A percentile compares a stretch with the other conserved stretches of the same genome.
phyloP scores from a whole-genome alignment of 768 basidiomycete genomes.

The Boletus sp. region DNA sequence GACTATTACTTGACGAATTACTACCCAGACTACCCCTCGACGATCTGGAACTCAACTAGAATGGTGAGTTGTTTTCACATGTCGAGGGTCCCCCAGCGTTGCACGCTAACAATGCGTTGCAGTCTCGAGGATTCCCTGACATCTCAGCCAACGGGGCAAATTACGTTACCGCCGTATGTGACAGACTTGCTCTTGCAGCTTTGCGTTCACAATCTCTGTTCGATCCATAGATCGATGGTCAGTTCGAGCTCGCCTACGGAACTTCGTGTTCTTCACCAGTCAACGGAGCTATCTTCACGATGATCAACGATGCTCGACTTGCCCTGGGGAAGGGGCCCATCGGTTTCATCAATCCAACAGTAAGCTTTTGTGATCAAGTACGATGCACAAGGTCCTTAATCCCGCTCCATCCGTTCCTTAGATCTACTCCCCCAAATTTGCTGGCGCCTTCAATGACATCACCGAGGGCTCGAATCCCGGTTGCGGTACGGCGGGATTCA shows the following conservation, averaged over 20 bases:
- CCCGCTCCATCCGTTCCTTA: slow-evolving; percentile 10
- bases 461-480: slow-evolving; percentile 44
- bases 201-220: background rate
- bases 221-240: slow-evolving; percentile 22
- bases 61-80: slow-evolving; percentile 8
- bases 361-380: slow-evolving; percentile 14
- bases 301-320: slow-evolving; percentile 40
- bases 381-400: background rate
- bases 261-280: slow-evolving; percentile 36
- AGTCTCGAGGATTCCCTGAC: slow-evolving; percentile 39
- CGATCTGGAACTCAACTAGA: slow-evolving; percentile 32
- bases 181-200: background rate
- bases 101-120: slow-evolving; percentile 13
- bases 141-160: slow-evolving; percentile 38
- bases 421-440: slow-evolving; percentile 45
- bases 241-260: slow-evolving; percentile 26
- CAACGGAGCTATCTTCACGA: slow-evolving; percentile 33
- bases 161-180: slow-evolving; percentile 22
- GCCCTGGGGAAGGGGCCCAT: slow-evolving; percentile 32
- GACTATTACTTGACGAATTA: slow-evolving; percentile 31
- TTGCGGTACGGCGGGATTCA: slow-evolving; percentile 42
- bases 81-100: background rate
- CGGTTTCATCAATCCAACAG: slow-evolving; percentile 46
- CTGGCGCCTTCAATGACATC: slow-evolving; percentile 48
- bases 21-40: slow-evolving; percentile 23